These are phyloP conservation scores for Rhododendron vialii DNA, from an alignment of 148 eudicot species.

Conservation along the genomic window DNA sequence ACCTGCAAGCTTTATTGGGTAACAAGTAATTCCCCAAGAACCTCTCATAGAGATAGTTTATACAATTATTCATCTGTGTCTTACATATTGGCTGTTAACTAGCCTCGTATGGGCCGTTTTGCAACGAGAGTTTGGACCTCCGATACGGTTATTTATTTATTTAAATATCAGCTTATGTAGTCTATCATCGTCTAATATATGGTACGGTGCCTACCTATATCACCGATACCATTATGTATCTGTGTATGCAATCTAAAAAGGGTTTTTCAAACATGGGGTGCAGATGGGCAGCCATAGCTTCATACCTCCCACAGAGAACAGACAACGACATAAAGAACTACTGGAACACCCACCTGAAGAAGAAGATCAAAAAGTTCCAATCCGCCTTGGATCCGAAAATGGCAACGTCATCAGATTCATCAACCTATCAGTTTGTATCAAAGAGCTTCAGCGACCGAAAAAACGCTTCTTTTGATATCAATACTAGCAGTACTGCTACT, in stretches of 20 bases:
- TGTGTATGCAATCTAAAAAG: not conserved
- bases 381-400: conserved; percentile 30
- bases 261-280: not conserved
- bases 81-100: not conserved
- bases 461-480: not conserved
- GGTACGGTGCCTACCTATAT: not conserved
- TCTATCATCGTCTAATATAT: not conserved
- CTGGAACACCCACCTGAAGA: conserved; percentile 93
- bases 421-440: conserved; percentile 17
- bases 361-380: conserved; percentile 67
- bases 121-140: not conserved
- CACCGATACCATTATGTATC: not conserved
- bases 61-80: not conserved
- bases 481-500: not conserved
- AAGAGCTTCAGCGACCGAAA: conserved; percentile 18
- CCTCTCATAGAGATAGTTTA: not conserved
- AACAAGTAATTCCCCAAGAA: conserved; percentile 32
- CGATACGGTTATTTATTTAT: not conserved
- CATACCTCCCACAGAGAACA: conserved; percentile 90
- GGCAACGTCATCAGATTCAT: conserved; percentile 17
- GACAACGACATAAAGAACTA: conserved; percentile 91
- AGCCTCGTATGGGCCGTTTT: not conserved
- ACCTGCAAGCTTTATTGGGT: conserved; percentile 50
- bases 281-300: conserved; percentile 98
- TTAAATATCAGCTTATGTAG: not conserved